Evolutionary conservation across 2,329 filamentous ascomycete species (phyloP).

Genomic region (Fusarium floridanum): DNA sequence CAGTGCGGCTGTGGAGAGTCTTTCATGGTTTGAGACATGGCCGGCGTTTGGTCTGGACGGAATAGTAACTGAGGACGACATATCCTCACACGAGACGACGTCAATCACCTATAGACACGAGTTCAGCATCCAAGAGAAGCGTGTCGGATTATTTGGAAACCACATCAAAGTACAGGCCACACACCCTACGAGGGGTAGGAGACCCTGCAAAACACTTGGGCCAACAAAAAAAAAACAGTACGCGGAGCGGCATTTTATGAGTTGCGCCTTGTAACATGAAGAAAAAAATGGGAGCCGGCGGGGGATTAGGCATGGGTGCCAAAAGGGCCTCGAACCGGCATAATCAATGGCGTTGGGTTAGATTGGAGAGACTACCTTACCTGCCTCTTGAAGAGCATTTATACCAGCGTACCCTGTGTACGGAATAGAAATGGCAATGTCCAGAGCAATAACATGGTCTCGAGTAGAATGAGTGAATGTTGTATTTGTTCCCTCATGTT

Average conservation of each 20-base stretch:
- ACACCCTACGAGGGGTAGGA: neutral
- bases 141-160: neutral
- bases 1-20: conserved; percentile 97
- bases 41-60: neutral
- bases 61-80: conserved; percentile 1
- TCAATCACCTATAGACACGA: conserved; percentile 26
- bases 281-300: conserved; percentile 29
- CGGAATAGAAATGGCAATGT: conserved; percentile 8
- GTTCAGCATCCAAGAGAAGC: neutral
- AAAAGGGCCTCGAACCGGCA: conserved; percentile 23
- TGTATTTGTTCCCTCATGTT: neutral
- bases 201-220: neutral
- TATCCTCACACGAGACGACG: conserved; percentile 29
- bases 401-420: conserved; percentile 27
- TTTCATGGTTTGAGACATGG: conserved; percentile 77
- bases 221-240: conserved; percentile 18
- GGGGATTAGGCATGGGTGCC: conserved; percentile 14
- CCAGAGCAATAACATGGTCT: neutral
- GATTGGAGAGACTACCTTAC: conserved; percentile 36
- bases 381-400: conserved; percentile 26
- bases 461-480: neutral
- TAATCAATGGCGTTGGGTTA: conserved; percentile 47
- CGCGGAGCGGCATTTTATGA: conserved; percentile 31
- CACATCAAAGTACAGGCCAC: neutral
- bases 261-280: conserved; percentile 34